Evolutionary conservation across 164 flowering plant species (phyloP).

Genomic region (Echeveria elegans): DNA sequence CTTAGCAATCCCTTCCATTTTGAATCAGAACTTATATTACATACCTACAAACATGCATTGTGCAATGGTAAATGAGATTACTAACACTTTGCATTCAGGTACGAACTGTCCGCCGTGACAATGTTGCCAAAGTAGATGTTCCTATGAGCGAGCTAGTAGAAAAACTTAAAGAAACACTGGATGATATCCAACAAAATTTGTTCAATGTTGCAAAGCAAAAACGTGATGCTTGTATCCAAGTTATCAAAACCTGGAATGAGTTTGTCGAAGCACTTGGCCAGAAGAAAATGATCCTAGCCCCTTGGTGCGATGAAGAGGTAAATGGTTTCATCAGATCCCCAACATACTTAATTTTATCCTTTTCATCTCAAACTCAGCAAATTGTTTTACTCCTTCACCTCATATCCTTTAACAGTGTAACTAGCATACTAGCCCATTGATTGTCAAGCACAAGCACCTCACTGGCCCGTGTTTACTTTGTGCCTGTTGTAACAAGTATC

Average conservation of each 20-base stretch:
- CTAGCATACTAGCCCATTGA: neutral
- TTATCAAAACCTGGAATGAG: slow-evolving; percentile 70
- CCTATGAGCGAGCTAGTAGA: slow-evolving; percentile 41
- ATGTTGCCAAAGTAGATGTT: slow-evolving; percentile 50
- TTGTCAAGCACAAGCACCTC: too few relatives aligned
- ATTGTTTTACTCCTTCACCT: too few relatives aligned
- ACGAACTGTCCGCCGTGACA: slow-evolving; percentile 83
- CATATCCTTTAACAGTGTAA: neutral
- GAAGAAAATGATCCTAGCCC: slow-evolving; percentile 83
- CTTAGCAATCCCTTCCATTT: too few relatives aligned
- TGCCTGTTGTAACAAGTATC: neutral
- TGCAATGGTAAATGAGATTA: neutral
- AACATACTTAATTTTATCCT: slow-evolving; percentile 18
- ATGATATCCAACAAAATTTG: too few relatives aligned
- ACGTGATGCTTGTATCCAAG: too few relatives aligned
- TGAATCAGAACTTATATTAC: too few relatives aligned
- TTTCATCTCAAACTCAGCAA: neutral
- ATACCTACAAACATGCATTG: too few relatives aligned
- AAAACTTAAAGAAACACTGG: too few relatives aligned
- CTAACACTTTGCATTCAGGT: slow-evolving; percentile 33
- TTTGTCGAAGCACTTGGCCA: slow-evolving; percentile 56
- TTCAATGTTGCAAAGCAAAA: too few relatives aligned
- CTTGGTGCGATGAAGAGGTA: slow-evolving; percentile 99
- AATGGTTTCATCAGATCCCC: too few relatives aligned
- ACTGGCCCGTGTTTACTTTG: too few relatives aligned